Evolutionary conservation across 148 eudicot genomes (phyloP), one percentile per base, ranked within the genome.

Genomic region (Cornus controversa): DNA sequence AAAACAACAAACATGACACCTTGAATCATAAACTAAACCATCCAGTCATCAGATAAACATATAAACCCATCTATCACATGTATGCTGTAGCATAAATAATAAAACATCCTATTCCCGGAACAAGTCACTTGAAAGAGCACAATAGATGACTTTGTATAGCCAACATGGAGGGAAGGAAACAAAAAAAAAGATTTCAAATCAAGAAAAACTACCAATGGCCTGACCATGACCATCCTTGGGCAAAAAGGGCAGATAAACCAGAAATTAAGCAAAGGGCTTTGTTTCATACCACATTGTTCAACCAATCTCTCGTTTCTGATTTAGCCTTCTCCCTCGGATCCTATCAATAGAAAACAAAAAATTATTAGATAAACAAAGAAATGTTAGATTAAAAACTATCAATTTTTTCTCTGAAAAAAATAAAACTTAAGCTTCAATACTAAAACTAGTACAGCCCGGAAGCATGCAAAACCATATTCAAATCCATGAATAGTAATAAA

Each of bases 311-410:
- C 69, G 99, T 96, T 85, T 96, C 99, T 67, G 99, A 89, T 72
- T 96, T 96, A 47, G 99, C 99, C 83, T 93, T 96, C 84, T 96
- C 99, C 89, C 85, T 96, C 1, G 99, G 99, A 72, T 96, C 99
- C 98, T 96, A 86, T 78, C 62, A 68, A 77, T 27, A 62, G 15
- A 50, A 75, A 31, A 31, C 34, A 31, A 31, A 3, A 71, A 62
- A 69, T 6, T 40, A 40, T 40, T 40, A 40, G 45, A 78, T 24
- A 36, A 78, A 62, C 26, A 40, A 68, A 67, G n/a, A 58, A 15
- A 3, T 60, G 8, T 22, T n/a, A 22, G 6, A 50, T 50, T 42
- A 66, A 24, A 26, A 26, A 26, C 4, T 6, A 24, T 15, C 60
- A 69, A 20, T 54, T 42, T 24, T 70, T 31, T 31, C 45, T 9